Percentiles rank a stretch among this genome's conserved stretches.
These are phyloP conservation scores for Epichloe sibirici DNA, from an alignment of 2,329 filamentous ascomycete genomes.

Conservation along the genomic window DNA sequence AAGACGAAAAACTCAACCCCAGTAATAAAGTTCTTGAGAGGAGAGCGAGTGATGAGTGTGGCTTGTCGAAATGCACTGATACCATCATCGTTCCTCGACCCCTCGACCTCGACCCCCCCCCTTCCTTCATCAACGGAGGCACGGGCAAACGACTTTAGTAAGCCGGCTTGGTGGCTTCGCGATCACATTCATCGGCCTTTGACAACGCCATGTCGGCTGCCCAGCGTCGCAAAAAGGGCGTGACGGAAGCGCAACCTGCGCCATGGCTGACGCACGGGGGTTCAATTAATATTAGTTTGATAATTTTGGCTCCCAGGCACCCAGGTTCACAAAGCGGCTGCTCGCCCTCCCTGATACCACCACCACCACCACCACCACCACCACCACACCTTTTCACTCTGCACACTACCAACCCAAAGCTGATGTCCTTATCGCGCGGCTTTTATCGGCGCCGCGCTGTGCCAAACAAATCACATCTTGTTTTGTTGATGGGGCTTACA, in stretches of 20 bases:
- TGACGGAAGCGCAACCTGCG: not conserved
- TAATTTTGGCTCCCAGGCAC: not conserved
- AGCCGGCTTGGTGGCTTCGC: not conserved
- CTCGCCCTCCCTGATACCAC: constrained; percentile 1
- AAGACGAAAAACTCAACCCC: constrained; percentile 1
- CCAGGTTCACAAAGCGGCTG: not conserved
- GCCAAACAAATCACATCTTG: constrained; percentile 1
- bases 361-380: not conserved
- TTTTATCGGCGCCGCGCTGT: constrained; percentile 1
- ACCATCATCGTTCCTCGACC: not conserved
- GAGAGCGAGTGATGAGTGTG: not conserved
- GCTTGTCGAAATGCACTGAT: constrained; percentile 1
- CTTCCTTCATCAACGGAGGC: not conserved
- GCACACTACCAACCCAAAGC: not conserved
- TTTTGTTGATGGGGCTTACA: not conserved
- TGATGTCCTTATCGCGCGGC: constrained; percentile 1
- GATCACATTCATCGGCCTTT: not conserved
- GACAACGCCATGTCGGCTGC: not conserved
- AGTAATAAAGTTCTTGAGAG: not conserved
- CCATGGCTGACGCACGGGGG: not conserved
- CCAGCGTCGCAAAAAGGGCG: not conserved
- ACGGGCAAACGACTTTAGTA: not conserved
- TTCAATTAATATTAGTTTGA: not conserved
- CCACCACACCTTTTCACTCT: not conserved
- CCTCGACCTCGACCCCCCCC: not conserved